phyloP scores from a whole-genome alignment of 1,284 basidiomycete species.

The Ustilago esculenta region DNA sequence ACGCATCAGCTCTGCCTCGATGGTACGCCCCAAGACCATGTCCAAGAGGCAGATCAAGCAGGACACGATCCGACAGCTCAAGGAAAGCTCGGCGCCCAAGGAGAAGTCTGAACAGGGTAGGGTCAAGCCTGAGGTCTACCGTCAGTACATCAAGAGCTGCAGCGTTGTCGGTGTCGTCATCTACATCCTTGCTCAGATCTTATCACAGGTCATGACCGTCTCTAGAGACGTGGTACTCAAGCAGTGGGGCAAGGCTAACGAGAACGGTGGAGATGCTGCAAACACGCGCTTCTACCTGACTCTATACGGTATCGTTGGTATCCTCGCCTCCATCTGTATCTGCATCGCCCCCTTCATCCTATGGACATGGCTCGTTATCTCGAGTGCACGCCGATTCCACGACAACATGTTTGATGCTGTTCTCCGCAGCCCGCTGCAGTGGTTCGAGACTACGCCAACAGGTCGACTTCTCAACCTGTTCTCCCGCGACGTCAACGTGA shows the following conservation, averaged over 20 bases:
- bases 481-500: conserved; percentile 89
- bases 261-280: conserved; percentile 29
- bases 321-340: conserved; percentile 53
- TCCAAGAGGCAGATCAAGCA: conserved; percentile 55
- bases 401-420: conserved; percentile 61
- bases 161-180: conserved; percentile 50
- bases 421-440: conserved; percentile 62
- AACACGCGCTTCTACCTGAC: conserved; percentile 59
- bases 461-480: conserved; percentile 84
- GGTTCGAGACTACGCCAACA: conserved; percentile 64
- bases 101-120: conserved; percentile 60
- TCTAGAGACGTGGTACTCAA: conserved; percentile 64
- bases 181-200: conserved; percentile 55
- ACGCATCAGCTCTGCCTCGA: conserved; percentile 52
- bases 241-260: conserved; percentile 62
- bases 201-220: conserved; percentile 59
- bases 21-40: conserved; percentile 55
- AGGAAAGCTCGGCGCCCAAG: conserved; percentile 57
- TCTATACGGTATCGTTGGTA: conserved; percentile 61
- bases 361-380: conserved; percentile 60
- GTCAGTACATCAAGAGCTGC: conserved; percentile 59
- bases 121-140: conserved; percentile 62
- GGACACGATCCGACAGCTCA: conserved; percentile 62
- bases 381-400: conserved; percentile 60
- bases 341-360: conserved; percentile 64